Conservation (phyloP, 805 yeast genomes). For the Wickerhamiella vanderwaltii region DNA sequence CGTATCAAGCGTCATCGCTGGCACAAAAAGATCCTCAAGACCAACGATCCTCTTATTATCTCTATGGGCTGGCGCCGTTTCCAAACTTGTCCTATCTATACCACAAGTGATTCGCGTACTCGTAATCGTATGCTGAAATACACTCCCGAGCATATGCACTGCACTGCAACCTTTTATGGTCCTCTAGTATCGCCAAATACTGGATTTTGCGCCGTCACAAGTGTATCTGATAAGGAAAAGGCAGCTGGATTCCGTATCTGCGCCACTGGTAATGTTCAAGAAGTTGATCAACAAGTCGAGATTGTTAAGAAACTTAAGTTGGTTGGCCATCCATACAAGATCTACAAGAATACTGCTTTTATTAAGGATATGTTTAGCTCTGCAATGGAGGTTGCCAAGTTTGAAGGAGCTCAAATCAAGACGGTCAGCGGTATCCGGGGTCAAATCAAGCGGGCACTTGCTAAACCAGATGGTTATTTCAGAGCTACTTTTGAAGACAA, state of each 20-base stretch:
- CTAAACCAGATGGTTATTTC: constrained; percentile 89
- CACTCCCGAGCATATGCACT: constrained; percentile 96
- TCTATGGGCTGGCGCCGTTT: constrained; percentile 98
- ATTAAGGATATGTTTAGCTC: constrained; percentile 92
- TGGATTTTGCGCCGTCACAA: constrained; percentile 89
- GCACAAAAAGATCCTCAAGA: constrained; percentile 91
- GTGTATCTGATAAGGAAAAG: constrained; percentile 70
- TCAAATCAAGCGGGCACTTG: constrained; percentile 87
- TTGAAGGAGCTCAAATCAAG: constrained; percentile 94
- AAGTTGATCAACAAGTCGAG: constrained; percentile 76
- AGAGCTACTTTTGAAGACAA: constrained; percentile 97
- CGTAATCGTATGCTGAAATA: constrained; percentile 96
- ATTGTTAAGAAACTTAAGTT: constrained; percentile 91
- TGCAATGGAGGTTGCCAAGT: constrained; percentile 88
- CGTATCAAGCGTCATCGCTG: constrained; percentile 96
- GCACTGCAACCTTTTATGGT: constrained; percentile 92
- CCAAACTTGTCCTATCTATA: constrained; percentile 90
- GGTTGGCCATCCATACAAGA: constrained; percentile 88
- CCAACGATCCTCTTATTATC: constrained; percentile 87
- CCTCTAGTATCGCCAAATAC: constrained; percentile 97
- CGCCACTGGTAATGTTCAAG: constrained; percentile 93
- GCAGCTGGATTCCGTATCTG: constrained; percentile 88
- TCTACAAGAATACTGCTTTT: constrained; percentile 92
- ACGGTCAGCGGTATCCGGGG: constrained; percentile 97
- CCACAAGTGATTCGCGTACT: constrained; percentile 94